phyloP scores from a whole-genome alignment of 352 stramenopile genomes.

The Phytopythium sindhum region DNA sequence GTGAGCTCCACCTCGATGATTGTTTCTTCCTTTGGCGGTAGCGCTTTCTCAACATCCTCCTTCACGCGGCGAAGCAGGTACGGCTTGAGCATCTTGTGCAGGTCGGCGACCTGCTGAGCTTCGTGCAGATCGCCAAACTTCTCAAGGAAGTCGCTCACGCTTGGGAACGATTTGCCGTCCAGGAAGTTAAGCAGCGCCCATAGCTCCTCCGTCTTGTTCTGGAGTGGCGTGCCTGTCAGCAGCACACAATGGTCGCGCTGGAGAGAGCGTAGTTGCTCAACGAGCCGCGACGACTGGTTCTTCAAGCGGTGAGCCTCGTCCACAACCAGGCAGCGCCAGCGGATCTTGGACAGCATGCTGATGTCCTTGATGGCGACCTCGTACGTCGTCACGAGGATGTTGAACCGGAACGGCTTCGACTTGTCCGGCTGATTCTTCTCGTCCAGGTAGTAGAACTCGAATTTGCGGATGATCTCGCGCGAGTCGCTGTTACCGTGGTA shows the following conservation, averaged over 20 bases:
- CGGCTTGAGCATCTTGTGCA: slow-evolving; percentile 90
- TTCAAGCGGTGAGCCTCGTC: slow-evolving; percentile 90
- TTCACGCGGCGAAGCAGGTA: slow-evolving; percentile 88
- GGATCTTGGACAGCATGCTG: slow-evolving; percentile 93
- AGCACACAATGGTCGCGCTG: slow-evolving; percentile 82
- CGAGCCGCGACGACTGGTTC: slow-evolving; percentile 80
- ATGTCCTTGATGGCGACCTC: slow-evolving; percentile 91
- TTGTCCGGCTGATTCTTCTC: slow-evolving; percentile 66
- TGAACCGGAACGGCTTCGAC: slow-evolving; percentile 85
- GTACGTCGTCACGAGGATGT: slow-evolving; percentile 90
- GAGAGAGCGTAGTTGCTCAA: slow-evolving; percentile 83
- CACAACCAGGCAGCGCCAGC: slow-evolving; percentile 86
- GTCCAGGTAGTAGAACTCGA: slow-evolving; percentile 93
- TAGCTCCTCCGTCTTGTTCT: slow-evolving; percentile 99
- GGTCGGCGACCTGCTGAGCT: slow-evolving; percentile 81
- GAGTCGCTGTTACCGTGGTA: slow-evolving; percentile 96
- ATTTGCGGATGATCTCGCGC: slow-evolving; percentile 92
- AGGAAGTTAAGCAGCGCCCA: slow-evolving; percentile 99
- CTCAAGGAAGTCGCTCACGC: slow-evolving; percentile 91
- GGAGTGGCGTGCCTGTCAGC: slow-evolving; percentile 82
- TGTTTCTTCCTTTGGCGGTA: slow-evolving; percentile 88
- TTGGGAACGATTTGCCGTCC: slow-evolving; percentile 91
- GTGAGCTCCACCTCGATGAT: slow-evolving; percentile 91
- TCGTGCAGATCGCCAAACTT: slow-evolving; percentile 90
- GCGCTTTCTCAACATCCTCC: slow-evolving; percentile 87